These are phyloP conservation scores for Fusarium hainanense DNA, from an alignment of 2,329 filamentous ascomycete species.

Conservation along the genomic window DNA sequence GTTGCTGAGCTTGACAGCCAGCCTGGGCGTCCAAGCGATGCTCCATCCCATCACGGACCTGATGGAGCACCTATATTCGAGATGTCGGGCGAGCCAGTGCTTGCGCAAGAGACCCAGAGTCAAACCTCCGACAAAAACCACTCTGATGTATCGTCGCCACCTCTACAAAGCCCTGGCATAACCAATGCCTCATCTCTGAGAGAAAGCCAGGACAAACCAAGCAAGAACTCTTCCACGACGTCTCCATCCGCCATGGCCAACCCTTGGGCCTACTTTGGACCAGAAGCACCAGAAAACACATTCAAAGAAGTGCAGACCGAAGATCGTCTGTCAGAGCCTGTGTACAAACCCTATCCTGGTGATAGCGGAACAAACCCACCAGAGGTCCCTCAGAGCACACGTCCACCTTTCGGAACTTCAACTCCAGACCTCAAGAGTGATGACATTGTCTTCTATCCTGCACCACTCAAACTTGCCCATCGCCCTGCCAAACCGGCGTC, in stretches of 20 bases:
- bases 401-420: conserved; percentile 21
- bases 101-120: neutral
- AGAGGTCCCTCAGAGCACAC: conserved; percentile 28
- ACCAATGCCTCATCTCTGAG: conserved; percentile 5
- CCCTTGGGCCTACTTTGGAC: conserved; percentile 51
- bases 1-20: conserved; percentile 49
- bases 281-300: conserved; percentile 23
- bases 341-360: conserved; percentile 35
- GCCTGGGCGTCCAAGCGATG: conserved; percentile 24
- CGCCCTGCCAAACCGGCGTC: conserved; percentile 39
- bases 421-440: conserved; percentile 21
- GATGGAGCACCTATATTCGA: conserved; percentile 47
- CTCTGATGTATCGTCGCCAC: conserved; percentile 48
- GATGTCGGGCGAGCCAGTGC: conserved; percentile 47
- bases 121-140: conserved; percentile 3
- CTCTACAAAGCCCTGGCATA: conserved; percentile 39
- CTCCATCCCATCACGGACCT: conserved; percentile 29
- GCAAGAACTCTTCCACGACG: neutral
- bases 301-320: conserved; percentile 7
- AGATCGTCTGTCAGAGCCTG: conserved; percentile 15
- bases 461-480: conserved; percentile 45
- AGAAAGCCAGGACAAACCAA: conserved; percentile 13
- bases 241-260: conserved; percentile 41
- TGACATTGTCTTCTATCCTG: conserved; percentile 38
- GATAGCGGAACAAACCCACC: conserved; percentile 16